Evolutionary conservation across 495 filamentous ascomycete species (phyloP).

Genomic region (Aspergillus incahuasiensis): DNA sequence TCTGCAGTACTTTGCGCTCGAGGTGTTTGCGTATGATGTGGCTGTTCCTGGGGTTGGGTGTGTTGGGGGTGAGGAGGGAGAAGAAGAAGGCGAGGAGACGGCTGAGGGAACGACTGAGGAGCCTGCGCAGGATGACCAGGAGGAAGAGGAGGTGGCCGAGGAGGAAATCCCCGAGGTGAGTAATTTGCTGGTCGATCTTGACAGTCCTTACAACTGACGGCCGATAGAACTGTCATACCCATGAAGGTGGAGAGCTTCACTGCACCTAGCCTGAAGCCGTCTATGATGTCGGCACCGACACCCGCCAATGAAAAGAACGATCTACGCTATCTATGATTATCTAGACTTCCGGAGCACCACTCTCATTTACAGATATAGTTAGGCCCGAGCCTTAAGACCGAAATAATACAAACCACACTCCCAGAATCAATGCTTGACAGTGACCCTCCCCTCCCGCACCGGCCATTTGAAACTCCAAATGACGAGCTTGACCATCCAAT

Average conservation of each 20-base stretch:
- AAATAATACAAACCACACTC: no score
- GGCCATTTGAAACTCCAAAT: no score
- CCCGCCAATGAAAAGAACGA: no score
- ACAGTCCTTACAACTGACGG: background rate
- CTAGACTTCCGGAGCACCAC: no score
- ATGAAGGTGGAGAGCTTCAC: constrained; percentile 31
- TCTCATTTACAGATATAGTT: no score
- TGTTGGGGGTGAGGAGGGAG: constrained; percentile 25
- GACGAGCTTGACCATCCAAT: no score
- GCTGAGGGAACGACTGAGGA: constrained; percentile 4
- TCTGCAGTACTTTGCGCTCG: constrained; percentile 55
- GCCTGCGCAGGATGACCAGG: constrained; percentile 5
- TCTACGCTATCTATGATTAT: no score
- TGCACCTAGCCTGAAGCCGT: constrained; percentile 22
- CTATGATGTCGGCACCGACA: no score
- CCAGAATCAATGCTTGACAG: no score
- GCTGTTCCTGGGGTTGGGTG: constrained; percentile 51
- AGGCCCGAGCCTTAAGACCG: no score
- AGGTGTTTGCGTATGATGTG: constrained; percentile 52
- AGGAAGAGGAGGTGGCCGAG: constrained; percentile 4
- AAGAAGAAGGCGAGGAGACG: background rate
- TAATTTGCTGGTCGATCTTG: background rate
- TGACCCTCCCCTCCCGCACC: no score
- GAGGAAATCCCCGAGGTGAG: constrained; percentile 25
- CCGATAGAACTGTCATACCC: constrained; percentile 28